Conservation (phyloP, 192 early-diverging fungal species). For the Coemansia furcata region DNA sequence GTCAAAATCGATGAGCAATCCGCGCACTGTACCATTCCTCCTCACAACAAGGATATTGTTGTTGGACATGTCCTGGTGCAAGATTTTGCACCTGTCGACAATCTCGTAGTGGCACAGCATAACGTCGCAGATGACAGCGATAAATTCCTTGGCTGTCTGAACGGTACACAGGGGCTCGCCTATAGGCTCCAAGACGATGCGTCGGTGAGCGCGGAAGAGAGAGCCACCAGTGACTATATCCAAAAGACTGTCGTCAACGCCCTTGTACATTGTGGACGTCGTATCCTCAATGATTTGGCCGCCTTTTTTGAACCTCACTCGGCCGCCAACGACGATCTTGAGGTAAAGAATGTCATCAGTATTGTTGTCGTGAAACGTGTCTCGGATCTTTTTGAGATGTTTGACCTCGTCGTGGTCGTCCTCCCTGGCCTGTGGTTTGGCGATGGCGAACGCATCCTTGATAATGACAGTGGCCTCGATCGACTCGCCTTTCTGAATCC, state of each 20-base stretch:
- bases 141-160: slow-evolving; percentile 8
- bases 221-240: background rate
- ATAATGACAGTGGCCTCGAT: background rate
- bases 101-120: slow-evolving; percentile 21
- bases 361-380: background rate
- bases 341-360: background rate
- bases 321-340: background rate
- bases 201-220: slow-evolving; percentile 4
- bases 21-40: background rate
- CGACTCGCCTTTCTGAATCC: background rate
- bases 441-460: slow-evolving; percentile 10
- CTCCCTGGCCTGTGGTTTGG: background rate
- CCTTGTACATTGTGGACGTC: background rate
- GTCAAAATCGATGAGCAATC: slow-evolving; percentile 31
- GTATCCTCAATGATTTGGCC: background rate
- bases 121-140: slow-evolving; percentile 20
- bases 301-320: background rate
- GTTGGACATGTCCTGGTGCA: slow-evolving; percentile 28
- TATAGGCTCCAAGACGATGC: slow-evolving; percentile 9
- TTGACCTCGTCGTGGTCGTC: background rate
- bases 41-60: slow-evolving; percentile 26
- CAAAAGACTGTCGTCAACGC: background rate
- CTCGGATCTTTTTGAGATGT: background rate
- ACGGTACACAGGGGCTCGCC: background rate
- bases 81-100: slow-evolving; percentile 3